phyloP scores from a whole-genome alignment of 163 green algal genomes.

The Volvox carteri region DNA sequence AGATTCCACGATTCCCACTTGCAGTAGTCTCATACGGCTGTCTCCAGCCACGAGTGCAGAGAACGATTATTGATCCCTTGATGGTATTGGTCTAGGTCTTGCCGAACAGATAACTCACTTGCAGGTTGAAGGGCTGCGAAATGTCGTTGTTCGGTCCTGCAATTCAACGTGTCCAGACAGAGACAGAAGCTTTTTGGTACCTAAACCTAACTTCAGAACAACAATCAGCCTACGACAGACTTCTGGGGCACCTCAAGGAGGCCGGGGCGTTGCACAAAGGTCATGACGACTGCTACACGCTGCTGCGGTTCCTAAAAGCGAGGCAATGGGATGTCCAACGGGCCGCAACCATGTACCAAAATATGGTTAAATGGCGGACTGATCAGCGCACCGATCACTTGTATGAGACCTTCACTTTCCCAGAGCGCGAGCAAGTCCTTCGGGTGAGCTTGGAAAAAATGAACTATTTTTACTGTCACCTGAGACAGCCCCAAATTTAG shows the following conservation, averaged over 20 bases:
- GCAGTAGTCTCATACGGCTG: too few relatives aligned
- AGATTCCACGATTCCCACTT: too few relatives aligned
- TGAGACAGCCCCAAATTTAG: too few relatives aligned
- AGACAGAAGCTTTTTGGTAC: constrained; percentile 67
- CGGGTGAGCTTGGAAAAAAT: neutral
- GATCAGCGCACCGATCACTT: constrained; percentile 58
- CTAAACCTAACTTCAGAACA: constrained; percentile 57
- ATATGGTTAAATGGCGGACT: constrained; percentile 64
- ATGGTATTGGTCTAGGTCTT: too few relatives aligned
- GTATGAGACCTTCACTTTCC: constrained; percentile 52
- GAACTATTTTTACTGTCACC: too few relatives aligned
- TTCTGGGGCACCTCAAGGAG: constrained; percentile 41
- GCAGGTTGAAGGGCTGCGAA: neutral
- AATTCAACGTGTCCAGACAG: constrained; percentile 40
- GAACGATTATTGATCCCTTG: too few relatives aligned
- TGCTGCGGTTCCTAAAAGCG: constrained; percentile 71
- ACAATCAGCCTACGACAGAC: constrained; percentile 46
- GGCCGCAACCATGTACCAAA: constrained; percentile 64
- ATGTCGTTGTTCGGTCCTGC: constrained; percentile 33
- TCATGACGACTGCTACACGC: constrained; percentile 57
- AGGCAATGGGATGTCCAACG: constrained; percentile 60
- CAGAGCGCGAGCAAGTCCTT: constrained; percentile 46
- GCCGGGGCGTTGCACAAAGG: constrained; percentile 34
- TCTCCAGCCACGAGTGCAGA: too few relatives aligned
- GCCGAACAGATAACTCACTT: too few relatives aligned